These are phyloP conservation scores for Myxozyma neotropica DNA, from an alignment of 805 yeast genomes.

Conservation along the genomic window DNA sequence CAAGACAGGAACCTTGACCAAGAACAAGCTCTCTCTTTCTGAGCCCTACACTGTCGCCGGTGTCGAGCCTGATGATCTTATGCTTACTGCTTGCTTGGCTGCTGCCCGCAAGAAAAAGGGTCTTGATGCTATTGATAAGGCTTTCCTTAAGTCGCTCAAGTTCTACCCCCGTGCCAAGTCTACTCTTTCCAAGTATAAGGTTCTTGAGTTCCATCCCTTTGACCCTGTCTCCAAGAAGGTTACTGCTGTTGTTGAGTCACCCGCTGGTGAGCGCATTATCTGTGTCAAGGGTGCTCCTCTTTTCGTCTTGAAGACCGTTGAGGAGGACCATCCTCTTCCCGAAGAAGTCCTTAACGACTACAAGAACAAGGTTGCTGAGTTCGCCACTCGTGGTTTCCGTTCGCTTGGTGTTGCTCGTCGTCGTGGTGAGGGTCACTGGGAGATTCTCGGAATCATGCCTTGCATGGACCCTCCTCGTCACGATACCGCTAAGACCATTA, in stretches of 20 bases:
- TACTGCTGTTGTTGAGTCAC: slow-evolving; percentile 91
- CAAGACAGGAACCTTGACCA: slow-evolving; percentile 97
- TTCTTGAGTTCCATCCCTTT: slow-evolving; percentile 93
- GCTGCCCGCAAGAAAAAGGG: slow-evolving; percentile 98
- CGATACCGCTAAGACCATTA: slow-evolving; percentile 92
- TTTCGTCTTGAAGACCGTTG: slow-evolving; percentile 94
- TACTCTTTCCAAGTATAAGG: slow-evolving; percentile 91
- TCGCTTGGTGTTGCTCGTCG: slow-evolving; percentile 98
- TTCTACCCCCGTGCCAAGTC: slow-evolving; percentile 89
- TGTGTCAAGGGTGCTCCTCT: slow-evolving; percentile 99
- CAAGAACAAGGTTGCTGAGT: slow-evolving; percentile 96
- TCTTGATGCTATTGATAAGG: slow-evolving; percentile 95
- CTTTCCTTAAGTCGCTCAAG: slow-evolving; percentile 89
- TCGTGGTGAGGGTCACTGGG: slow-evolving; percentile 99
- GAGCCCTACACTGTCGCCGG: slow-evolving; percentile 98
- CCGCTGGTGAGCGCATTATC: slow-evolving; percentile 90
- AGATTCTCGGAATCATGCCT: slow-evolving; percentile 96
- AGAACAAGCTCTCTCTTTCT: slow-evolving; percentile 92
- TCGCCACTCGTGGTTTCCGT: slow-evolving; percentile 98
- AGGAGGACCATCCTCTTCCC: slow-evolving; percentile 95
- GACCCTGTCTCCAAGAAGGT: slow-evolving; percentile 98
- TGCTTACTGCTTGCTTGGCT: slow-evolving; percentile 97
- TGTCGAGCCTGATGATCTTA: slow-evolving; percentile 92
- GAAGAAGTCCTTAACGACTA: slow-evolving; percentile 92
- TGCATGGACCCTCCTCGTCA: slow-evolving; percentile 99